Evolutionary conservation across 176 grass and related monocot species (phyloP).

Genomic region (Thinopyrum elongatum): DNA sequence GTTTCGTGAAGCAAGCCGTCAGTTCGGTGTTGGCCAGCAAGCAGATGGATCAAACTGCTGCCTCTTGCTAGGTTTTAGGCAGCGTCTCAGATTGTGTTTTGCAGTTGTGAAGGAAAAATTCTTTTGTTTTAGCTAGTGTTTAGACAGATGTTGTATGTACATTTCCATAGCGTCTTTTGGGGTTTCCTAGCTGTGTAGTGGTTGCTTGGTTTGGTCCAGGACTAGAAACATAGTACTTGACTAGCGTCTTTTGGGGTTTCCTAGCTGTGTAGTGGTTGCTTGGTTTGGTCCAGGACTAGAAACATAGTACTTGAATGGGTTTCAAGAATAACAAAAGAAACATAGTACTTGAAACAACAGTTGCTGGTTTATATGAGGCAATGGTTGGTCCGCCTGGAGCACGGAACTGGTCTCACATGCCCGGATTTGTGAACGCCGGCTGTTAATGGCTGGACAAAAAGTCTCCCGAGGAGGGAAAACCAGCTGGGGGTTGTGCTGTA

Average conservation of each 20-base stretch:
- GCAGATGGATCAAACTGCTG: conserved; percentile 11
- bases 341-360: neutral
- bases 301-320: too few relatives aligned
- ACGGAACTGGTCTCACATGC: conserved; percentile 20
- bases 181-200: conserved; percentile 18
- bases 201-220: neutral
- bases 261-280: conserved; percentile 27
- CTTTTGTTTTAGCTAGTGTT: neutral
- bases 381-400: conserved; percentile 25
- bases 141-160: conserved; percentile 6
- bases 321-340: too few relatives aligned
- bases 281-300: neutral
- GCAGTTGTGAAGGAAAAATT: neutral
- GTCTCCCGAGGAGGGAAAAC: neutral
- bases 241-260: neutral
- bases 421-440: neutral
- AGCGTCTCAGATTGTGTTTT: neutral
- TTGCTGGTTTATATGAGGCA: neutral
- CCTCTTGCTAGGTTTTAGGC: conserved; percentile 16
- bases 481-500: neutral
- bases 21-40: conserved; percentile 25
- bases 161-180: neutral
- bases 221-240: too few relatives aligned
- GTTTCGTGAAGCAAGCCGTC: conserved; percentile 53
- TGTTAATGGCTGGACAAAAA: neutral